Evolutionary conservation across 1,284 basidiomycete species (phyloP).

Genomic region (Cutaneotrichosporon arboriforme): DNA sequence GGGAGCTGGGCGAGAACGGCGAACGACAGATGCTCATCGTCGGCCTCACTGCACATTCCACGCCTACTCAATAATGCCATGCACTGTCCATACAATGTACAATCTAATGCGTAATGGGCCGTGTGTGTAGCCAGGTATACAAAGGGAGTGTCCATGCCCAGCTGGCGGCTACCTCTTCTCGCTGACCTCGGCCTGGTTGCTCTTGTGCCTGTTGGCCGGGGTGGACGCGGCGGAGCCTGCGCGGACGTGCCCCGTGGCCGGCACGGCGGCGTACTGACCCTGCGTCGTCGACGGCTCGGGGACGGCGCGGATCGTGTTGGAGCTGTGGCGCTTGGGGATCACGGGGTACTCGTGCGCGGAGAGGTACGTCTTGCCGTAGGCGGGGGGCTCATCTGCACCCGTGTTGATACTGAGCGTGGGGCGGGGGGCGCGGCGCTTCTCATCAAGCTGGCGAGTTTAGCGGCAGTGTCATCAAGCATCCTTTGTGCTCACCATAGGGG

Average conservation of each 20-base stretch:
- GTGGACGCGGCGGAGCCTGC: background rate
- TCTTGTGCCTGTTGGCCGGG: background rate
- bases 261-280: background rate
- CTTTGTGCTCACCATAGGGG: background rate
- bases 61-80: constrained; percentile 1
- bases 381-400: background rate
- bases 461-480: too few relatives aligned
- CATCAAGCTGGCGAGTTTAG: background rate
- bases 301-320: background rate
- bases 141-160: background rate
- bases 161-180: background rate
- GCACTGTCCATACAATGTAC: constrained; percentile 4
- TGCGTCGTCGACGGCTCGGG: background rate
- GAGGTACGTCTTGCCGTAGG: background rate
- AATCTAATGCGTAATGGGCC: background rate
- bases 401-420: background rate
- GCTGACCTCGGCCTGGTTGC: background rate
- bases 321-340: background rate
- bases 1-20: too few relatives aligned
- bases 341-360: background rate
- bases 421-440: background rate
- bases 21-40: too few relatives aligned
- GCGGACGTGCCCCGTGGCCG: background rate
- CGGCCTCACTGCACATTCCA: too few relatives aligned
- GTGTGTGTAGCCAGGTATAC: background rate